Evolutionary conservation across 306 rosid species (phyloP), one percentile per base, ranked within the genome.

Genomic region (Malus orientalis): DNA sequence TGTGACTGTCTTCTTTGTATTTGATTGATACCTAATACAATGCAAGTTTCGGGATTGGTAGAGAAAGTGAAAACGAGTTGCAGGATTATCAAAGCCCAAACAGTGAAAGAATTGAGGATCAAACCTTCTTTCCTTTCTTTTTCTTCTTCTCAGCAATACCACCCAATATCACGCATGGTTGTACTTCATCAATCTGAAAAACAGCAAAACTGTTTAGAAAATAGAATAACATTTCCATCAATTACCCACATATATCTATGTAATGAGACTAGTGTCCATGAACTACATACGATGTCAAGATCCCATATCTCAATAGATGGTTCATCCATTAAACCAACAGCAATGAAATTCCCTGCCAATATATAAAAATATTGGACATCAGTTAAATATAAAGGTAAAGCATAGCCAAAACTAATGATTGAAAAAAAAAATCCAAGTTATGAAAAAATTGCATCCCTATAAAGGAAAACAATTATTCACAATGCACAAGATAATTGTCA

Each of bases 271-370:
- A 66, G 11, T 64, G 66, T 64, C 25, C 40, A 76, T 4, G 59
- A 76, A 19, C 68, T 54, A 85, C 96, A 78, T 89, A 94, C 97
- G 77, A 92, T 83, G 81, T 94, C 97, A 81, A 94, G 97, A 86
- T 94, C 96, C 96, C 96, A 94, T 76, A 94, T 92, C 87, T 94
- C 97, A 44, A 92, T 92, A 68, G 89, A 75, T 61, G 97, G 97
- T 70, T 88, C 78, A 12, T 67, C 95, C 98, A 94, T 92, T 69
- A 96, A 82, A 72, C 96, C 96, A 80, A 92, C 96, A 66, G 95
- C 96, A 78, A 92, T 54, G 75, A 92, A 92, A 76, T 88, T 94
- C 70, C 98, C 98, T 91, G 90, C 4, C 44, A 76, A 58, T 53
- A 49, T 32, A 67, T 20, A 74, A 88, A 73, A 80, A 3, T 62